Evolutionary conservation across 2,329 filamentous ascomycete species (phyloP), one percentile per base, ranked within the genome.

Genomic region (Aspergillaceae sp.): DNA sequence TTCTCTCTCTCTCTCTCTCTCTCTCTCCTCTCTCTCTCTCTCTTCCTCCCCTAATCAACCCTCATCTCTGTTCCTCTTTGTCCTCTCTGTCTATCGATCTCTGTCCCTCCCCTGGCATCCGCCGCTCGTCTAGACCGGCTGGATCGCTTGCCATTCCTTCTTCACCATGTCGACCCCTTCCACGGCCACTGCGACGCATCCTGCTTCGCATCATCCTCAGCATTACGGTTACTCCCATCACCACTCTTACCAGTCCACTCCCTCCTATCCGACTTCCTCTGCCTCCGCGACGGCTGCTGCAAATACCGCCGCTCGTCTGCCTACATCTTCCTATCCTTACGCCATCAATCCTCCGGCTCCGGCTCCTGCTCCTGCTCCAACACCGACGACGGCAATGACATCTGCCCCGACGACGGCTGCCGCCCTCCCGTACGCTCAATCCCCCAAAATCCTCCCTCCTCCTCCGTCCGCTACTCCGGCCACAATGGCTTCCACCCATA

Each of bases 121-220:
- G 48, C 53, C 53, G 55, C 56, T 62, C 56, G 51, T 56, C 19
- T 54, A 58, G 51, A 58, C 57, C 60, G 55, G 54, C 53, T 46
- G 53, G 51, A 54, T 51, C 54, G 45, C 48, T 52, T 49, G 29
- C 27, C 45, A 48, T 19, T 19, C 19, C 19, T 19, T 19, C 19
- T 60, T 54, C 61, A 65, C 54, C 66, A 90, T 91, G 86, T 90
- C 86, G 75, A 89, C 86, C 57, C 86, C 86, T 56, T 87, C 85
- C 51, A 85, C 83, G 61, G 83, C 83, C 60, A 85, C 83, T 66
- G 82, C 82, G 61, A 84, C 82, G 56, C 75, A 87, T 62, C 82
- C 82, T 64, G 79, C 78, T 60, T 82, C 83, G 67, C 79, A 55
- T 52, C 60, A 46, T 41, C 36, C 36, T 19, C 76, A 78, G 51